Evolutionary conservation across 2,329 filamentous ascomycete species (phyloP).

Genomic region (Fusarium sp.): DNA sequence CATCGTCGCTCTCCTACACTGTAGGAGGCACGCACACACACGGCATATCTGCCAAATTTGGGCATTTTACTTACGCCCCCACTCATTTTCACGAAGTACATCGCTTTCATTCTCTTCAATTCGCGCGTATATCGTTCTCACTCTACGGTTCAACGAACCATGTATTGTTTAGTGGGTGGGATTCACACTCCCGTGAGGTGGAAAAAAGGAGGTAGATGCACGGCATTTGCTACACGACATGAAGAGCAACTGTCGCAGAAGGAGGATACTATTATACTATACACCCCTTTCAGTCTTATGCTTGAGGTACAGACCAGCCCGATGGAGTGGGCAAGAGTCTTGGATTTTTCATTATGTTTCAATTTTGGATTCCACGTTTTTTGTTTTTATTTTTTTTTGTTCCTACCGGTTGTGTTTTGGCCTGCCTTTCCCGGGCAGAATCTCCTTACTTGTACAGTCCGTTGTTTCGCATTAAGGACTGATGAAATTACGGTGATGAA

Average conservation of each 20-base stretch:
- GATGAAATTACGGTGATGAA: constrained; percentile 50
- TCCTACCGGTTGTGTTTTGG: constrained; percentile 31
- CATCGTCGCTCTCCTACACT: constrained; percentile 26
- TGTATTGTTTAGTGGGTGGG: constrained; percentile 49
- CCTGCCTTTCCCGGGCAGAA: constrained; percentile 25
- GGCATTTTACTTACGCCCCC: constrained; percentile 41
- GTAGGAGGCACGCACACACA: constrained; percentile 21
- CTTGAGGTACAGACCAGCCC: constrained; percentile 42
- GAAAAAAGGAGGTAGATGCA: constrained; percentile 42
- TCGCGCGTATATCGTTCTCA: constrained; percentile 33
- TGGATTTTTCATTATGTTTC: constrained; percentile 29
- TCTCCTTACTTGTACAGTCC: constrained; percentile 45
- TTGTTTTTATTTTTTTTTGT: constrained; percentile 8
- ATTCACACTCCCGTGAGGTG: constrained; percentile 35
- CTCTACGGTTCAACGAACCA: constrained; percentile 41
- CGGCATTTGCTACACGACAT: constrained; percentile 47
- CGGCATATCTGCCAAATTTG: constrained; percentile 37
- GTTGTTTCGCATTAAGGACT: constrained; percentile 43
- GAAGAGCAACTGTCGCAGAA: constrained; percentile 46
- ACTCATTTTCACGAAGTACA: constrained; percentile 37
- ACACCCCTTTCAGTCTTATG: constrained; percentile 39
- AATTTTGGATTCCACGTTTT: constrained; percentile 10
- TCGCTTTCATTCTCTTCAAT: constrained; percentile 41
- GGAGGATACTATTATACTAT: constrained; percentile 31
- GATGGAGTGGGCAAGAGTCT: constrained; percentile 22